Evolutionary conservation across 208 protist species (phyloP).

Genomic region (Leishmania mexicana): DNA sequence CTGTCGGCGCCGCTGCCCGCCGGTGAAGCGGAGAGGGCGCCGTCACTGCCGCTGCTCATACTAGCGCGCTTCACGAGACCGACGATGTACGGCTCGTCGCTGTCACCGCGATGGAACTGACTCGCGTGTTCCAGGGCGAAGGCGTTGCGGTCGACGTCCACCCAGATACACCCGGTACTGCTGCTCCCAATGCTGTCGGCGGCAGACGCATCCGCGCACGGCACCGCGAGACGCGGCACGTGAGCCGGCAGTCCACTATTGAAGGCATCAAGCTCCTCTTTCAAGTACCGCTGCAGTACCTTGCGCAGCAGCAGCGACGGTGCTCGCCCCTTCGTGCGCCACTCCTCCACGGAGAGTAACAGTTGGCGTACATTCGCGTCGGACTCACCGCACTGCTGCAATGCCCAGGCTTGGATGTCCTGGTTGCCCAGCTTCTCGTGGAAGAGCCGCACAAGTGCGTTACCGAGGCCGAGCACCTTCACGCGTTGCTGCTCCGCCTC

Average conservation of each 20-base stretch:
- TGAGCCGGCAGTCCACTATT: constrained; percentile 66
- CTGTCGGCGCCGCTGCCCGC: constrained; percentile 27
- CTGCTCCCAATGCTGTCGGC: constrained; percentile 4
- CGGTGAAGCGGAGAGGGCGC: constrained; percentile 5
- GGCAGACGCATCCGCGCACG: constrained; percentile 4
- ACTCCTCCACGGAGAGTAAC: constrained; percentile 83
- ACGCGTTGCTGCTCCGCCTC: constrained; percentile 55
- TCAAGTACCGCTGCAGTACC: constrained; percentile 69
- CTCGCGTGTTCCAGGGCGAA: constrained; percentile 62
- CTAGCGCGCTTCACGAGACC: constrained; percentile 64
- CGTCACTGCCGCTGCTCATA: constrained; percentile 11
- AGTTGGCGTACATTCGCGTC: constrained; percentile 64
- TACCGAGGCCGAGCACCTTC: constrained; percentile 55
- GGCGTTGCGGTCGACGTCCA: constrained; percentile 60
- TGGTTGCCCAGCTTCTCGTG: constrained; percentile 71
- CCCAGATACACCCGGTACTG: constrained; percentile 58
- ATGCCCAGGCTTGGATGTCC: constrained; percentile 69
- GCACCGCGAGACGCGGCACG: constrained; percentile 65
- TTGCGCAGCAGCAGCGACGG: constrained; percentile 68
- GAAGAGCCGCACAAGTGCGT: constrained; percentile 81
- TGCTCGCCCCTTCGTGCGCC: constrained; percentile 68
- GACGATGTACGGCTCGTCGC: constrained; percentile 74
- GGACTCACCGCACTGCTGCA: constrained; percentile 54
- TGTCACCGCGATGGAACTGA: constrained; percentile 33
- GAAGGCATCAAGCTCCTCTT: constrained; percentile 70